Evolutionary conservation across 1,284 basidiomycete species (phyloP).

Genomic region (Marasmius fiardii): DNA sequence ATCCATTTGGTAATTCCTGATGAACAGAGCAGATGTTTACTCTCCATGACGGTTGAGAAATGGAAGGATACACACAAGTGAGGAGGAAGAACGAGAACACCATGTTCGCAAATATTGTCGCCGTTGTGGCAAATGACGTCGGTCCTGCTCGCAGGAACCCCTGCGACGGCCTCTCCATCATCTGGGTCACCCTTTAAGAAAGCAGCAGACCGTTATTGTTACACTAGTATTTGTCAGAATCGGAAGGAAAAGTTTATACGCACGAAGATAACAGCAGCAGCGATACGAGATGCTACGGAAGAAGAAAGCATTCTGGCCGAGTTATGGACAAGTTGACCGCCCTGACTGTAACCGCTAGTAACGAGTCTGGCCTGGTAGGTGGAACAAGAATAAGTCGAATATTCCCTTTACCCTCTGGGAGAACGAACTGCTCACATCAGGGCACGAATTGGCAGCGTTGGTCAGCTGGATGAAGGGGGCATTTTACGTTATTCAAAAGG

Average conservation of each 20-base stretch:
- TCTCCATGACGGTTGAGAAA: no score
- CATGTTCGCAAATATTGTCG: slow-evolving; percentile 1
- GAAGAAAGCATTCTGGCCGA: neutral
- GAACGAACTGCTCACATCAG: neutral
- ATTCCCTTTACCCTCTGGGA: neutral
- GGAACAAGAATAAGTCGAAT: no score
- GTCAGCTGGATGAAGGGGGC: neutral
- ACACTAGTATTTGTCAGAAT: neutral
- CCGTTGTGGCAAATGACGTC: neutral
- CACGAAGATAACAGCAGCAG: slow-evolving; percentile 1
- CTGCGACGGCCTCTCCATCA: neutral
- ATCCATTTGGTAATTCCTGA: no score
- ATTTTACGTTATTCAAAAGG: neutral
- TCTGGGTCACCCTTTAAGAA: neutral
- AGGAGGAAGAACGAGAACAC: neutral
- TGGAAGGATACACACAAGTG: neutral
- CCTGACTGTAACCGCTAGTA: neutral
- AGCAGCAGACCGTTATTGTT: neutral
- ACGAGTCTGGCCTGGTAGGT: neutral
- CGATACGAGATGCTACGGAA: neutral
- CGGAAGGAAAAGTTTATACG: neutral
- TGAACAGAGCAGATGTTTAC: no score
- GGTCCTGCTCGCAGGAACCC: neutral
- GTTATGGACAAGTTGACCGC: neutral
- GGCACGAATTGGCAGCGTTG: neutral